Evolutionary conservation across 352 stramenopile species (phyloP).

Genomic region (Pilasporangium apinafurcum): DNA sequence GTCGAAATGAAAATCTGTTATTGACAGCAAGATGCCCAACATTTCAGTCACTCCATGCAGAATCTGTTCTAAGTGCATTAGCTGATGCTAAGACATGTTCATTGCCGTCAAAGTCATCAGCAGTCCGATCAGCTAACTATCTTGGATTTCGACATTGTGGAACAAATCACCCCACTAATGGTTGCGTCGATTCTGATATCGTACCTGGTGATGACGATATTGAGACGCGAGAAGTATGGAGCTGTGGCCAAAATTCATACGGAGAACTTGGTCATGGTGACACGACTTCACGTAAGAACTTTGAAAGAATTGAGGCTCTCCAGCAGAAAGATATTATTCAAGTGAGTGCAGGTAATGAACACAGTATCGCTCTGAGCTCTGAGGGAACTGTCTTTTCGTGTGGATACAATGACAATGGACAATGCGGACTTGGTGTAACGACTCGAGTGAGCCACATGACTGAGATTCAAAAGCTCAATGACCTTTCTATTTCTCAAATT

Average conservation of each 20-base stretch:
- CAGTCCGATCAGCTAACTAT: too few relatives aligned
- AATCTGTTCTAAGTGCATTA: constrained; percentile 31
- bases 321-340: constrained; percentile 77
- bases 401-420: constrained; percentile 94
- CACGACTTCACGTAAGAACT: constrained; percentile 75
- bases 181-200: too few relatives aligned
- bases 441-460: constrained; percentile 72
- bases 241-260: constrained; percentile 93
- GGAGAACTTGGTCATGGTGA: constrained; percentile 91
- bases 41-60: constrained; percentile 38
- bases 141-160: too few relatives aligned
- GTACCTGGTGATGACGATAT: constrained; percentile 19
- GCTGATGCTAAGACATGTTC: constrained; percentile 21
- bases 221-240: constrained; percentile 88
- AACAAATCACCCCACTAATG: too few relatives aligned
- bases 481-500: constrained; percentile 54
- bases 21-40: constrained; percentile 31
- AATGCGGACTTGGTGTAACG: constrained; percentile 87
- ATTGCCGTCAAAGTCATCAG: background rate
- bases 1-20: too few relatives aligned
- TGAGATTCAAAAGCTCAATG: constrained; percentile 56
- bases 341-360: constrained; percentile 90
- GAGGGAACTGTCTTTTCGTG: constrained; percentile 82
- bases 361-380: constrained; percentile 76
- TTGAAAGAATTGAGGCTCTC: constrained; percentile 65